Percentiles rank a stretch among this genome's conserved stretches.
Evolutionary conservation across 371 early-diverging fungal genomes (phyloP).

Genomic region (Zychaea mexicana): DNA sequence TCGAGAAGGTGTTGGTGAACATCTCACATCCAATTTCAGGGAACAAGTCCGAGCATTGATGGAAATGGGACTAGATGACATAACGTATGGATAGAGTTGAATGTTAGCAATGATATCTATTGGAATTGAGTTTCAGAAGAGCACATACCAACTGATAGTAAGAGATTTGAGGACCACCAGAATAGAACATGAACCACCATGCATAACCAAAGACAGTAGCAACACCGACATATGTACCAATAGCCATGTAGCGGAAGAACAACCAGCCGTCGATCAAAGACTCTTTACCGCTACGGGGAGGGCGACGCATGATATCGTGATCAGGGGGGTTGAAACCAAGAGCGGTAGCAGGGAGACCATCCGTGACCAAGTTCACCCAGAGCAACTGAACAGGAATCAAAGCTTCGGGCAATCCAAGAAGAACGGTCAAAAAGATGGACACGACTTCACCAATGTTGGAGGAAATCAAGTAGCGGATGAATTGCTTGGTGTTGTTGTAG

Average conservation of each 20-base stretch:
- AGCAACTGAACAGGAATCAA: slow-evolving; percentile 96
- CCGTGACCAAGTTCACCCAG: slow-evolving; percentile 98
- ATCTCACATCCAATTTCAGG: slow-evolving; percentile 92
- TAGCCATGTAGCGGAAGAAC: slow-evolving; percentile 91
- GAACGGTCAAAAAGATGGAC: slow-evolving; percentile 91
- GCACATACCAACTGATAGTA: slow-evolving; percentile 79
- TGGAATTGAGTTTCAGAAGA: no score
- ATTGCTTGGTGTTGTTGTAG: slow-evolving; percentile 97
- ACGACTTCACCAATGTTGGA: slow-evolving; percentile 91
- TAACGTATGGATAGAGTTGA: no score
- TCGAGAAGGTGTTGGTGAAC: slow-evolving; percentile 79
- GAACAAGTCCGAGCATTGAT: slow-evolving; percentile 81
- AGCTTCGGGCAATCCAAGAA: slow-evolving; percentile 96
- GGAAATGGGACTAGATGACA: slow-evolving; percentile 82
- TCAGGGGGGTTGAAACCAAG: slow-evolving; percentile 98
- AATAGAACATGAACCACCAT: slow-evolving; percentile 97
- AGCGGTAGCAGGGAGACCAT: slow-evolving; percentile 62
- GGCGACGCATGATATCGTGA: slow-evolving; percentile 90
- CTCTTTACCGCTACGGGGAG: slow-evolving; percentile 86
- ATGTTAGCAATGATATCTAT: no score
- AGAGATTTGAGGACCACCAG: slow-evolving; percentile 83
- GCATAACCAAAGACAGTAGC: slow-evolving; percentile 97
- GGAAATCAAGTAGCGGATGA: slow-evolving; percentile 95
- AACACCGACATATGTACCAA: slow-evolving; percentile 91
- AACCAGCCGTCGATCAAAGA: slow-evolving; percentile 93